These are phyloP conservation scores for Ceratocystis variospora DNA, from an alignment of 2,329 filamentous ascomycete species.

Conservation along the genomic window DNA sequence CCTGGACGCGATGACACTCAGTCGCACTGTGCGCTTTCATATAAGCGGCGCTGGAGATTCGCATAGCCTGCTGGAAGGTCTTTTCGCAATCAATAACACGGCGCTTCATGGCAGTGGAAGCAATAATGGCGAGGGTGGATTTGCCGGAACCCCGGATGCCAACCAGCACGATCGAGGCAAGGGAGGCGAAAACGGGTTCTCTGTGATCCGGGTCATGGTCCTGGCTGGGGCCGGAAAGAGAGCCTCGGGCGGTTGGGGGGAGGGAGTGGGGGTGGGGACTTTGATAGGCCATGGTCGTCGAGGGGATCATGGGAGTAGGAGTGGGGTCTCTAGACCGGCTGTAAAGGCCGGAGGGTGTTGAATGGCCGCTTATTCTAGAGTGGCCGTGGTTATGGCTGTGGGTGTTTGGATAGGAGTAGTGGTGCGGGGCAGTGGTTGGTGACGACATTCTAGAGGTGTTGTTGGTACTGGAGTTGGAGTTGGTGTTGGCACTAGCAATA, in stretches of 20 bases:
- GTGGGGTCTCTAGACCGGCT: constrained; percentile 1
- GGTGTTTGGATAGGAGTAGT: constrained; percentile 21
- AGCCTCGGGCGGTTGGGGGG: neutral
- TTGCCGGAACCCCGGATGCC: constrained; percentile 64
- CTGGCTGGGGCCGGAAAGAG: neutral
- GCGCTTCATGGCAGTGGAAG: constrained; percentile 54
- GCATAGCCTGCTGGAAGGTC: constrained; percentile 50
- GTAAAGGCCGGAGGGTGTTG: constrained; percentile 7
- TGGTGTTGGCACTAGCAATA: neutral
- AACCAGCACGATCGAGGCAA: constrained; percentile 59
- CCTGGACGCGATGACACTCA: constrained; percentile 50
- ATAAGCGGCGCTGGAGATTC: constrained; percentile 47
- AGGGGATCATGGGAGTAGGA: neutral
- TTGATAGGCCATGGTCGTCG: neutral
- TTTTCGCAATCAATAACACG: constrained; percentile 56
- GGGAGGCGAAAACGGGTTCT: constrained; percentile 33
- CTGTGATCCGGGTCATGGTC: constrained; percentile 21
- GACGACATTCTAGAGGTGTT: neutral
- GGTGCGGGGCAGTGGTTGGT: constrained; percentile 18
- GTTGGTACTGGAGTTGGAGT: neutral
- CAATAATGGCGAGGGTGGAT: constrained; percentile 61
- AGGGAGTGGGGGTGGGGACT: neutral
- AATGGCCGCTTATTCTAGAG: constrained; percentile 23
- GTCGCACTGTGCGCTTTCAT: constrained; percentile 47
- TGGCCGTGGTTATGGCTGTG: constrained; percentile 23